Evolutionary conservation across 176 grass and related monocot genomes (phyloP).

Genomic region (Rhynchospora tenuis): DNA sequence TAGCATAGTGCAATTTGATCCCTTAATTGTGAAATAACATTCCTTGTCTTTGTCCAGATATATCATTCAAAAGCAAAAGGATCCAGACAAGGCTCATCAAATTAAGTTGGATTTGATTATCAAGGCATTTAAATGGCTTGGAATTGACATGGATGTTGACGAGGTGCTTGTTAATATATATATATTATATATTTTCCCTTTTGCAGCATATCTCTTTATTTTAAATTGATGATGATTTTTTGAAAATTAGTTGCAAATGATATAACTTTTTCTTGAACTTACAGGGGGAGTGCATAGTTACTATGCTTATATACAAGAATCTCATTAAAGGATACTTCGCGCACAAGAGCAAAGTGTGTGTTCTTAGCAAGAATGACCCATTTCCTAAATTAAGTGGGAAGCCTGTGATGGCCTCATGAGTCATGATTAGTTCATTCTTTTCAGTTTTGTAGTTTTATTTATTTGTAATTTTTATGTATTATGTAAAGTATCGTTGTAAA

Average conservation of each 20-base stretch:
- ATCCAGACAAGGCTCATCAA: slow-evolving; percentile 81
- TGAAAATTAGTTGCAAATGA: background rate
- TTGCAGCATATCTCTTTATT: background rate
- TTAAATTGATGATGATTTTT: background rate
- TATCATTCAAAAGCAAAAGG: slow-evolving; percentile 81
- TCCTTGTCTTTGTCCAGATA: slow-evolving; percentile 29
- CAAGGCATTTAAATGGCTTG: slow-evolving; percentile 85
- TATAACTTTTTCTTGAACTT: background rate
- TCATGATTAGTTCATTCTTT: slow-evolving; percentile 8
- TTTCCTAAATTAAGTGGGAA: slow-evolving; percentile 89
- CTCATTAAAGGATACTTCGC: slow-evolving; percentile 86
- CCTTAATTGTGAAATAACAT: background rate
- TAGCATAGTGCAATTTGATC: background rate
- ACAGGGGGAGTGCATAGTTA: slow-evolving; percentile 82
- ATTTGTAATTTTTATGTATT: background rate
- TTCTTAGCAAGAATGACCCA: slow-evolving; percentile 93
- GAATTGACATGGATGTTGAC: slow-evolving; percentile 81
- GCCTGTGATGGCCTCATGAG: slow-evolving; percentile 35
- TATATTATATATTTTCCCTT: too few species aligned
- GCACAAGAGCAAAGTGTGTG: slow-evolving; percentile 92
- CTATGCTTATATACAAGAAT: slow-evolving; percentile 92
- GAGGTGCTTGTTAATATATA: slow-evolving; percentile 48
- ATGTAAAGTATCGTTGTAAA: background rate
- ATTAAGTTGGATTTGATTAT: slow-evolving; percentile 70
- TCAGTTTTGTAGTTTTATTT: background rate